These are phyloP conservation scores for Epichloe gansuensis DNA, from an alignment of 2,329 filamentous ascomycete genomes.

Conservation along the genomic window DNA sequence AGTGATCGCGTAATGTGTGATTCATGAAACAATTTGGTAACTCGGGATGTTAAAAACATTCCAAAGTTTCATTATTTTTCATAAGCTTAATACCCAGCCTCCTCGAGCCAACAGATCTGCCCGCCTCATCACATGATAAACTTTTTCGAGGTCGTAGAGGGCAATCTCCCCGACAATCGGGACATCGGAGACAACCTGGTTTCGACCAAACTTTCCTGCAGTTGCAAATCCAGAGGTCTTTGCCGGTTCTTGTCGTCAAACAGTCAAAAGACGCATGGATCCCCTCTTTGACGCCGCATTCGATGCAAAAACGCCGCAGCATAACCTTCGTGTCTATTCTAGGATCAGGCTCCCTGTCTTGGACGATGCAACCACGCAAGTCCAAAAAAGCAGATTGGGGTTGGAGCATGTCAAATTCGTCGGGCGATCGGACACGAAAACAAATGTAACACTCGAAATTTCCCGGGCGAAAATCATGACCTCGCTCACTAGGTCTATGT, in stretches of 20 bases:
- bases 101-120: not conserved
- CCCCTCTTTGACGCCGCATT: slow-evolving; percentile 26
- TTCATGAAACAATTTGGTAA: too few species aligned
- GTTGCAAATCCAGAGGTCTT: slow-evolving; percentile 28
- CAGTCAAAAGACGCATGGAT: slow-evolving; percentile 26
- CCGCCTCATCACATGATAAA: slow-evolving; percentile 9
- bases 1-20: too few species aligned
- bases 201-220: slow-evolving; percentile 27
- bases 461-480: slow-evolving; percentile 24
- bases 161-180: slow-evolving; percentile 23
- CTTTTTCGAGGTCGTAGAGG: slow-evolving; percentile 23
- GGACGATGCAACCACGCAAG: slow-evolving; percentile 17
- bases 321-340: slow-evolving; percentile 17
- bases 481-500: slow-evolving; percentile 26
- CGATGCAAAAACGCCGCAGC: slow-evolving; percentile 29
- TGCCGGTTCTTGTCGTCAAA: slow-evolving; percentile 24
- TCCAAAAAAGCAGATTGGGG: slow-evolving; percentile 21
- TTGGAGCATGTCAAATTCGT: slow-evolving; percentile 27
- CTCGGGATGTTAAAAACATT: too few species aligned
- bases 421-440: slow-evolving; percentile 27
- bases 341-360: slow-evolving; percentile 16
- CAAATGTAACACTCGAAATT: slow-evolving; percentile 32
- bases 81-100: not conserved
- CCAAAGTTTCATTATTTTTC: too few species aligned
- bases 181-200: slow-evolving; percentile 22